Conservation (phyloP, 192 early-diverging fungal genomes). For the Phycomyces blakesleeanus region DNA sequence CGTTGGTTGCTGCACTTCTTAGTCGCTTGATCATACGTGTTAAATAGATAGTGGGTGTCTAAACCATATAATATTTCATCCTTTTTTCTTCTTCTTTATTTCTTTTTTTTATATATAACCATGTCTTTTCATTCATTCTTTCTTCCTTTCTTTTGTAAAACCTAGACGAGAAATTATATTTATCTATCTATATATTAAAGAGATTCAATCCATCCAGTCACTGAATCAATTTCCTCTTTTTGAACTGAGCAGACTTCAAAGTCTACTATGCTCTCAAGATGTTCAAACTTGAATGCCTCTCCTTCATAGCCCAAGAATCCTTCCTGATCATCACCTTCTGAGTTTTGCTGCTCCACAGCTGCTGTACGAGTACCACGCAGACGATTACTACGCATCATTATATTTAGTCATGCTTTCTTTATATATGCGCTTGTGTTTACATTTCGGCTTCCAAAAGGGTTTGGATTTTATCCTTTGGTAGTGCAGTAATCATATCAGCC, state of each 20-base stretch:
- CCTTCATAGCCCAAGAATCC: conserved; percentile 81
- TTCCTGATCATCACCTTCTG: conserved; percentile 55
- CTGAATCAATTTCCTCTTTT: conserved; percentile 51
- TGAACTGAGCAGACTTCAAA: conserved; percentile 63
- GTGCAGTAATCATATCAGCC: conserved; percentile 68
- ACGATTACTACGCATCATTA: conserved; percentile 45
- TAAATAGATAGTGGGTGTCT: neutral
- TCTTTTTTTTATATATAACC: conserved; percentile 1
- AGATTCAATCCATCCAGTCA: conserved; percentile 61
- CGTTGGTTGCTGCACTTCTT: conserved; percentile 61
- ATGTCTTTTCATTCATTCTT: too few relatives aligned
- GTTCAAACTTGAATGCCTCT: conserved; percentile 77
- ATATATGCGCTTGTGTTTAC: conserved; percentile 40
- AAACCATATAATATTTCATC: too few relatives aligned
- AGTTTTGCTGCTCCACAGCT: conserved; percentile 58
- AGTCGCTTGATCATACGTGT: conserved; percentile 41
- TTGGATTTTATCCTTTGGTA: conserved; percentile 64
- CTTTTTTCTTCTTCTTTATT: neutral
- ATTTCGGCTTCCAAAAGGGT: conserved; percentile 73
- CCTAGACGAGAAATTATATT: too few relatives aligned
- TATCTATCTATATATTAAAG: conserved; percentile 5
- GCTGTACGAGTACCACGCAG: conserved; percentile 66
- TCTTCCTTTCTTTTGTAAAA: too few relatives aligned
- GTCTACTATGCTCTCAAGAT: conserved; percentile 65
- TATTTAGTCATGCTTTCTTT: too few relatives aligned